Base-by-base conservation (phyloP, 352 stramenopile species). In the Globisporangium paroecandrum region DNA sequence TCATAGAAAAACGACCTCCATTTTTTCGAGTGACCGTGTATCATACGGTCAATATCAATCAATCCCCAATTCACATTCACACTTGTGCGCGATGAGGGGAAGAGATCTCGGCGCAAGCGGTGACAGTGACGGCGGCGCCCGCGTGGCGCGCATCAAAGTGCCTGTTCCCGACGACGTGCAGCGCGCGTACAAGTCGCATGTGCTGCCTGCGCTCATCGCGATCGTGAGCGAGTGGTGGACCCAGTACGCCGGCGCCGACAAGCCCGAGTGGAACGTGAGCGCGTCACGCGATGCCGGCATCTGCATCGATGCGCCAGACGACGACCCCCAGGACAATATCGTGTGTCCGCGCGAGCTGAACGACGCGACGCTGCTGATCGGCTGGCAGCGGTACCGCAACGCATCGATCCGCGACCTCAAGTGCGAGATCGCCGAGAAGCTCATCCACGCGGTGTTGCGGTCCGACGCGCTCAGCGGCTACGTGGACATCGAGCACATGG, bases 301-400 rank as follows among this genome's bases (percentile, higher is more conserved):
- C 27, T 67, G 22, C 49, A 46, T 67, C n/a, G 62, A 58, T 10
- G 62, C 62, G 34, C 62, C 62, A 8, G 62, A 67, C 49, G 62
- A 67, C 62, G 62, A 67, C 51, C 29, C 32, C 34, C 38, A 67
- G 6, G 62, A 67, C 51, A 46, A 51, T 34, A 67, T 67, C 62
- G 53, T 53, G 13, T 61, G 49, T 46, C 62, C 62, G 34, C 49
- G 34, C 34, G 24, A 59, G 18, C 51, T 67, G 4, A 60, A 25
- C 13, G 62, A 67, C 51, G 62, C 49, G 22, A 67, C 62, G 51
- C 34, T 67, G 22, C 22, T 67, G 49, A 41, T 67, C 51, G 62
- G 62, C 15, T 67, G 62, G 62, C 62, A 67, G 34, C 32, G 24
- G 13, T 67, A 67, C 62, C 49, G 62, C 49, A 61, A 67, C 34